Evolutionary conservation across 2,329 filamentous ascomycete species (phyloP), one percentile per base, ranked within the genome.

Genomic region (Bipolaris sorokiniana): DNA sequence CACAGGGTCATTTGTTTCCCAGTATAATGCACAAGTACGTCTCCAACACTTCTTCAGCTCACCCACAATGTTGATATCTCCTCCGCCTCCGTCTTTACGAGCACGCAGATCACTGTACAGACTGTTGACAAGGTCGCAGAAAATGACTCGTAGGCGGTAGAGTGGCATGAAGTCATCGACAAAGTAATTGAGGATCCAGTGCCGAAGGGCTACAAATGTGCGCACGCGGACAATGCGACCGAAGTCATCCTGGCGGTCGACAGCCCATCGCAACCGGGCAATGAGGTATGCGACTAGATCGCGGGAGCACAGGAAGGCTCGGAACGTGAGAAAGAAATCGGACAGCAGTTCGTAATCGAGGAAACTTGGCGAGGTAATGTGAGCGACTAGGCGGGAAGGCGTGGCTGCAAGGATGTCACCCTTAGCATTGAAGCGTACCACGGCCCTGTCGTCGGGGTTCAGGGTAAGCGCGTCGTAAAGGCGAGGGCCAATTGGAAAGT

Each of bases 141-240:
- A 97, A 15, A 86, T 85, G 5, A 85, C 80, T 7, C 94, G 88
- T 31, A 98, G 81, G 42, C 85, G 81, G 70, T 89, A 88, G 71
- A 93, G 87, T 22, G 89, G 78, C 38, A 96, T 86, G 73, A 97
- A 99, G 73, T 99, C 95, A 72, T 99, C 95, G 53, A 91, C 84
- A 66, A 98, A 99, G 76, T 99, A 99, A 75, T 99, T 99, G 61
- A 99, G 79, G 55, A 98, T 93, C 95, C 95, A 99, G 76, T 99
- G 95, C 54, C 95, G 88, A 42, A 98, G 83, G 7, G 95, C 95
- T 23, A 97, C 95, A 79, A 98, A 99, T 0, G 93, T 96, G 40
- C 95, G 87, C 15, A 99, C 96, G 48, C 94, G 87, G n/a, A 97
- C 95, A 50, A 99, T 91, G 72, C 92, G 90, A 37, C 95, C 95